phyloP scores from a whole-genome alignment of 192 early-diverging fungal species.

The Umbelopsis isabellina region DNA sequence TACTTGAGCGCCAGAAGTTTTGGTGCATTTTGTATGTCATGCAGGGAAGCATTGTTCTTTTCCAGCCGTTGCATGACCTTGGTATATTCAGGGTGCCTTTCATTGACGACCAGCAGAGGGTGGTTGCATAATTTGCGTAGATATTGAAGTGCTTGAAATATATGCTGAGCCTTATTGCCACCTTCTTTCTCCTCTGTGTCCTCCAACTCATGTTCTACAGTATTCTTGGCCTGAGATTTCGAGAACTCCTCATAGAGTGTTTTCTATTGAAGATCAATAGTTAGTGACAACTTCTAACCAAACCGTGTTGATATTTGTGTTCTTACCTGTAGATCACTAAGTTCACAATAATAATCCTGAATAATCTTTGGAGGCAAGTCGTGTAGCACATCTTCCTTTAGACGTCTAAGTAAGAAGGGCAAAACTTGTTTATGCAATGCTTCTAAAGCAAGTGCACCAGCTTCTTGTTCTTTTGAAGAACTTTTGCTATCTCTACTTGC shows the following conservation, averaged over 20 bases:
- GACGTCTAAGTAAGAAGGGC: slow-evolving; percentile 91
- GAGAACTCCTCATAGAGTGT: slow-evolving; percentile 94
- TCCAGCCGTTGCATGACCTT: slow-evolving; percentile 67
- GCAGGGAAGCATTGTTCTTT: slow-evolving; percentile 58
- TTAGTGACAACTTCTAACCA: background rate
- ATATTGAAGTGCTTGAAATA: slow-evolving; percentile 98
- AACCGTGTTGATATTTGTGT: background rate
- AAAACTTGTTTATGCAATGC: slow-evolving; percentile 95
- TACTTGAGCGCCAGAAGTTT: slow-evolving; percentile 89
- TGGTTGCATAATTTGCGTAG: slow-evolving; percentile 96
- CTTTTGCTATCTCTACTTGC: slow-evolving; percentile 89
- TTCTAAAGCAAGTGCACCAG: slow-evolving; percentile 86
- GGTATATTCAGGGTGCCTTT: slow-evolving; percentile 83
- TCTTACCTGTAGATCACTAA: slow-evolving; percentile 81
- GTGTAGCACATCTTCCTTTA: slow-evolving; percentile 97
- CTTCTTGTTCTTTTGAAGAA: slow-evolving; percentile 66
- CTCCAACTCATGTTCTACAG: slow-evolving; percentile 52
- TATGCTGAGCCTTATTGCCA: slow-evolving; percentile 71
- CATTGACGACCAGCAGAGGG: slow-evolving; percentile 87
- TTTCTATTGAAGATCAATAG: slow-evolving; percentile 43
- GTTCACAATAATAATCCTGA: slow-evolving; percentile 98
- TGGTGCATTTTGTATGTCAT: slow-evolving; percentile 81
- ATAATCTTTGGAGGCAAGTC: slow-evolving; percentile 99
- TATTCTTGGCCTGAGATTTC: slow-evolving; percentile 62
- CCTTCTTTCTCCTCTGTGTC: slow-evolving; percentile 36